Evolutionary conservation across 2,329 filamentous ascomycete species (phyloP).

Genomic region (Zymoseptoria passerinii): DNA sequence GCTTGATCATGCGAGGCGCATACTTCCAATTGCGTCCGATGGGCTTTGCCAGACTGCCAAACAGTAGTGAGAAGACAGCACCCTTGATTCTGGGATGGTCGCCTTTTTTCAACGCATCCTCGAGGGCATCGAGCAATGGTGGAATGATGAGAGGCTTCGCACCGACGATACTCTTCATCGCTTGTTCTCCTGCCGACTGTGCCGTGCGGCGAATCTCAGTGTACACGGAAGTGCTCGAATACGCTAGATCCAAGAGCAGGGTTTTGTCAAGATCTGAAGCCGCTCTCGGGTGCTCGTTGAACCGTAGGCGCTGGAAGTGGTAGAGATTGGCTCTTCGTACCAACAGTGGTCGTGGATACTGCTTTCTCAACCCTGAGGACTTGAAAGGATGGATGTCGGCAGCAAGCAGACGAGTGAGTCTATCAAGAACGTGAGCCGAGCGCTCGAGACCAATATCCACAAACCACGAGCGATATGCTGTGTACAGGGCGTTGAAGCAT

Average conservation of each 20-base stretch:
- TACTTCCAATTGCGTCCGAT: constrained; percentile 90
- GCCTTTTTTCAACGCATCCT: constrained; percentile 65
- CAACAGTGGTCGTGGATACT: constrained; percentile 85
- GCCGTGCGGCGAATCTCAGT: constrained; percentile 93
- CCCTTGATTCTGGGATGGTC: constrained; percentile 93
- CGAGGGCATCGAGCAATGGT: constrained; percentile 69
- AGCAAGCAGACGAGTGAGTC: constrained; percentile 73
- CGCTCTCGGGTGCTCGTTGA: constrained; percentile 80
- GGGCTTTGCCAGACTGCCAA: constrained; percentile 80
- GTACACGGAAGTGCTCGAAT: constrained; percentile 84
- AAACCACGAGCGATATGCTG: constrained; percentile 91
- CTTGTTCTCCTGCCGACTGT: constrained; percentile 85
- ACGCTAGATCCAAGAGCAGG: constrained; percentile 75
- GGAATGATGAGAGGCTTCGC: constrained; percentile 84
- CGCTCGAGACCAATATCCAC: constrained; percentile 94
- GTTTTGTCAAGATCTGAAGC: constrained; percentile 85
- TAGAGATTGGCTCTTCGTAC: constrained; percentile 91
- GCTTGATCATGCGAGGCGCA: constrained; percentile 76
- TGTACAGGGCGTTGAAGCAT: constrained; percentile 88
- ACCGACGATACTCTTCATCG: constrained; percentile 82
- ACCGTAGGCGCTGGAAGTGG: constrained; percentile 84
- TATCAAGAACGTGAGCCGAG: constrained; percentile 85
- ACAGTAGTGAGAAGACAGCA: constrained; percentile 80
- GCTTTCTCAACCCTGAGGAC: constrained; percentile 82
- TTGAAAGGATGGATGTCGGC: constrained; percentile 89